These are phyloP conservation scores for Nitzschia sp. DNA, from an alignment of 108 stramenopile species.

Conservation along the genomic window DNA sequence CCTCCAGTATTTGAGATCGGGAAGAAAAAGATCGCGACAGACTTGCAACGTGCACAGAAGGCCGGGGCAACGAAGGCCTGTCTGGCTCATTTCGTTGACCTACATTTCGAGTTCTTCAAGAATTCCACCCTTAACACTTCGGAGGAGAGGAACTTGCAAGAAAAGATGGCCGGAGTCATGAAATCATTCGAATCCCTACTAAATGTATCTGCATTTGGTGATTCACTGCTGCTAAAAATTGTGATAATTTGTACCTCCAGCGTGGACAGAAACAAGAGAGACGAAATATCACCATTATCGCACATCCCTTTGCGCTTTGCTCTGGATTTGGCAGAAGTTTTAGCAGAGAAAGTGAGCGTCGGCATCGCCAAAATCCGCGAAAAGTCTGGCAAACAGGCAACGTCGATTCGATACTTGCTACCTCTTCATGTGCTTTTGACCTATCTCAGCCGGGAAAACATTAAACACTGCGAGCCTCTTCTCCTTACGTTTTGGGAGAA, in stretches of 20 bases:
- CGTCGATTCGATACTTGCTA: conserved; percentile 34
- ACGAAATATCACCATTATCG: background rate
- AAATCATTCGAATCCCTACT: conserved; percentile 40
- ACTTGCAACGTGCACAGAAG: conserved; percentile 43
- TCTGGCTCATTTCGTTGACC: conserved; percentile 67
- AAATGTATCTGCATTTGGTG: conserved; percentile 50
- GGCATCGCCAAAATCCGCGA: conserved; percentile 10
- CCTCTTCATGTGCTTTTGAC: conserved; percentile 26
- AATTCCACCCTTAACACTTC: conserved; percentile 3
- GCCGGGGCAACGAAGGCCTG: conserved; percentile 46
- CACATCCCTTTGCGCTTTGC: conserved; percentile 3
- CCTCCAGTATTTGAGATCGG: conserved; percentile 16
- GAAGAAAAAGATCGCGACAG: conserved; percentile 36
- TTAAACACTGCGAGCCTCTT: background rate
- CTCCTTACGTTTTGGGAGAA: conserved; percentile 26
- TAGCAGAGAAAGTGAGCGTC: conserved; percentile 18
- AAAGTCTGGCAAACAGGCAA: background rate
- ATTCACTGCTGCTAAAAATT: conserved; percentile 71
- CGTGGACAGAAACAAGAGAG: conserved; percentile 7
- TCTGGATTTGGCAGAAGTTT: conserved; percentile 17
- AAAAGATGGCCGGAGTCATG: conserved; percentile 41
- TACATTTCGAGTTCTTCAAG: conserved; percentile 61
- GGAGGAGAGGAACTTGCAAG: background rate
- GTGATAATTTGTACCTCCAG: conserved; percentile 66
- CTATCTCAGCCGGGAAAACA: conserved; percentile 9